Base-by-base conservation (phyloP, 768 basidiomycete genomes). In the Neoboletus brunneissimus region DNA sequence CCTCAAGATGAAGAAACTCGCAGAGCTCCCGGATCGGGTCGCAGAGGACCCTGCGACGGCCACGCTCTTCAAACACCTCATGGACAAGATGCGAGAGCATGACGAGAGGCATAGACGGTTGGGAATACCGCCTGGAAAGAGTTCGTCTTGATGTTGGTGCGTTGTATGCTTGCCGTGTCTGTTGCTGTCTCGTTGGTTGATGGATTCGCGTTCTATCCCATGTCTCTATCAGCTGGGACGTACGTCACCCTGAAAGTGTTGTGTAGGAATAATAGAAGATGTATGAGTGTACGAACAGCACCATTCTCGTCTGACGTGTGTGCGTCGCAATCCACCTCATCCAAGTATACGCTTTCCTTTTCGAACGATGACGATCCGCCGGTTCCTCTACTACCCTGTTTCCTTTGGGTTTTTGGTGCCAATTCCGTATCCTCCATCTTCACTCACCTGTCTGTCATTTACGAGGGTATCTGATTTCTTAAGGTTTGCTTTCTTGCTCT, bases 1-100 rank as follows among this genome's bases (percentile, higher is more conserved):
- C 54, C 54, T 68, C 41, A 79, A 76, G 49, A 76, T 81, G 73
- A 80, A 79, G 66, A 71, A 69, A 22, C 66, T 81, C 40, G 72
- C 77, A 13, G 80, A 84, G 42, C 54, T 42, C 27, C 16, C 61
- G 0, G 58, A 55, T n/a, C 48, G 59, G 18, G 44, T 55, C 15
- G 11, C 22, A 8, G 63, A 56, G 31, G 51, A 62, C 25, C n/a
- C 66, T 0, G 41, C 48, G 25, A 49, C 53, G 0, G 41, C 44
- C 43, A 55, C 61, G 25, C 51, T 65, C 37, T 51, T 68, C 41
- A 55, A 35, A 35, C 56, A 59, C 41, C 49, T 70, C 27, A 38
- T 56, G 20, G 69, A 68, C 23, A 70, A 57, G 49, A 50, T 29
- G 22, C 60, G 64, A 13, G 69, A 72, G 49, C 58, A 55, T 4